Percentiles rank a stretch among this genome's conserved stretches.
phyloP scores from a whole-genome alignment of 129 eudicot genomes.

The Centaurea solstitialis region DNA sequence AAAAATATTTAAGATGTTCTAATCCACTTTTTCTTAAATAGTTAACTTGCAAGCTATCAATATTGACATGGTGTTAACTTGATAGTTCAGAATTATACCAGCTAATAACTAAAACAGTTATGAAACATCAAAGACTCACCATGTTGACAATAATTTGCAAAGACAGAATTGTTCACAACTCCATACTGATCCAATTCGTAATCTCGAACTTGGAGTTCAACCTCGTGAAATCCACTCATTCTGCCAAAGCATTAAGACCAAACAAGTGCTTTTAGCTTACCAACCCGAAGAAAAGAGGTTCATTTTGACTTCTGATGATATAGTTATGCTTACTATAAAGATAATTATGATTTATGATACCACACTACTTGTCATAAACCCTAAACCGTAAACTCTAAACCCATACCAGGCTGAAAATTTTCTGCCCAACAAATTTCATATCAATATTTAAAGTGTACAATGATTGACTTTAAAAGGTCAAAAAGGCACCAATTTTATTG shows the following conservation, averaged over 20 bases:
- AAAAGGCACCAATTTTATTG: background rate
- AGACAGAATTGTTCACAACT: conserved; percentile 86
- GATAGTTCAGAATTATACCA: too few species aligned
- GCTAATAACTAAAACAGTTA: background rate
- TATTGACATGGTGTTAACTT: too few species aligned
- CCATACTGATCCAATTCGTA: conserved; percentile 93
- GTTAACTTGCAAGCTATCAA: too few species aligned
- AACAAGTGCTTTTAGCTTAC: conserved; percentile 3
- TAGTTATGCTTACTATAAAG: background rate
- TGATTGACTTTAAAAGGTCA: conserved; percentile 1
- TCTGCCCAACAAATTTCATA: background rate
- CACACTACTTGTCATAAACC: background rate
- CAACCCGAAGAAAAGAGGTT: background rate
- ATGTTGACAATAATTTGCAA: conserved; percentile 86
- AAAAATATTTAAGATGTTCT: too few species aligned
- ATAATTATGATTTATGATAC: background rate
- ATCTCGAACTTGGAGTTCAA: conserved; percentile 82
- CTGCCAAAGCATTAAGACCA: conserved; percentile 48
- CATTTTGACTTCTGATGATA: conserved; percentile 22
- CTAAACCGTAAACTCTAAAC: too few species aligned
- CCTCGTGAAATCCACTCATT: conserved; percentile 66
- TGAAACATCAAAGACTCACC: conserved; percentile 42
- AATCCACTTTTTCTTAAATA: too few species aligned
- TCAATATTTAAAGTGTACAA: background rate
- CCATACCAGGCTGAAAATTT: background rate